Conservation (phyloP, 352 stramenopile species). For the Phytophthora sp. region DNA sequence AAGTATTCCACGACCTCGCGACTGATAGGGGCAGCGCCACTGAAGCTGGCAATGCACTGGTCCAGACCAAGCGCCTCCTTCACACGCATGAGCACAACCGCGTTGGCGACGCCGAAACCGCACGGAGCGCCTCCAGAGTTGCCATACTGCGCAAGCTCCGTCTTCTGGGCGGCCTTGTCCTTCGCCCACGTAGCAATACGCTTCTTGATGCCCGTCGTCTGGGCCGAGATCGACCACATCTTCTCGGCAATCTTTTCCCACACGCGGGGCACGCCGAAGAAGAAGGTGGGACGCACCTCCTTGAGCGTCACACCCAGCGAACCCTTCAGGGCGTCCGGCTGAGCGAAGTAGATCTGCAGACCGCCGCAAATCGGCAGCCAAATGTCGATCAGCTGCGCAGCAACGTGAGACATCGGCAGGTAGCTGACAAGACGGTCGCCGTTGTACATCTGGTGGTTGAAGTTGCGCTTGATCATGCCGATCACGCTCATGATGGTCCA, state of each 20-base stretch:
- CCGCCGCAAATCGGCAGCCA: constrained; percentile 72
- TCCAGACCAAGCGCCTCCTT: constrained; percentile 92
- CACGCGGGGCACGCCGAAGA: constrained; percentile 91
- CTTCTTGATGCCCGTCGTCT: constrained; percentile 93
- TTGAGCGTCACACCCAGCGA: constrained; percentile 86
- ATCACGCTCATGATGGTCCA: constrained; percentile 82
- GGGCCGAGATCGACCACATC: constrained; percentile 82
- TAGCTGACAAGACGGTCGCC: constrained; percentile 85
- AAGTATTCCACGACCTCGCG: constrained; percentile 96
- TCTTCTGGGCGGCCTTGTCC: constrained; percentile 80
- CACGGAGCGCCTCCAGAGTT: constrained; percentile 86
- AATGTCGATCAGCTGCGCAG: constrained; percentile 90
- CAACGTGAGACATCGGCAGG: constrained; percentile 91
- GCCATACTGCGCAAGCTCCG: constrained; percentile 83
- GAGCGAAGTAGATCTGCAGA: constrained; percentile 85
- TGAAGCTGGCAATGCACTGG: constrained; percentile 79
- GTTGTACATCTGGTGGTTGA: constrained; percentile 64
- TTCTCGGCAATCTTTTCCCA: constrained; percentile 95
- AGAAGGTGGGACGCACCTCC: constrained; percentile 88
- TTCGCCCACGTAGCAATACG: constrained; percentile 92
- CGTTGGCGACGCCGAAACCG: constrained; percentile 90
- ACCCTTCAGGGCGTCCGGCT: constrained; percentile 91
- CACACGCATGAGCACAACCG: constrained; percentile 86
- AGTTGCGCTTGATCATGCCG: constrained; percentile 64
- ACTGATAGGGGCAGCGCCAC: constrained; percentile 92